Evolutionary conservation across 31 red algal species (phyloP), one percentile per base, ranked within the genome.

Genomic region (Odonthalia washingtoniensis): DNA sequence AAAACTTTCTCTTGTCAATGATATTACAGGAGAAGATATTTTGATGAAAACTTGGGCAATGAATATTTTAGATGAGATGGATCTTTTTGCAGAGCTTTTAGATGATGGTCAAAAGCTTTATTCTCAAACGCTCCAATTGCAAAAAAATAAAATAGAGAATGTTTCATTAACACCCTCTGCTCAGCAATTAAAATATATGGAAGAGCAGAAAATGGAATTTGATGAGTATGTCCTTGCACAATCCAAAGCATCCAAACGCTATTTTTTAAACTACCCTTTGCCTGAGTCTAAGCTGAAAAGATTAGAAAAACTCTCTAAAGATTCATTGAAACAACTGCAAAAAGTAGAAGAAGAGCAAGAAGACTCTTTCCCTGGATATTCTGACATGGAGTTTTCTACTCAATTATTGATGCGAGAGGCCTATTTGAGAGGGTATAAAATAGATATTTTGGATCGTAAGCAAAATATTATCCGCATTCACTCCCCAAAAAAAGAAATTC

Each of bases 301-400:
- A 67, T 67, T 30, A 35, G 64, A 67, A 35, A 67, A 33, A 67
- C 64, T 67, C 33, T 30, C 64, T 67, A 30, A 67, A 35, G 64
- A 67, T 67, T 67, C 64, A 35, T 67, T 67, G 33, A 67, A 67
- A 67, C 27, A 67, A 35, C 64, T 44, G 42, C 42, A 44, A 44
- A 44, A 44, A 44, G 42, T 44, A 44, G 42, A 44, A 44, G 42
- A 44, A 44, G 42, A 44, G 42, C 42, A 44, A 44, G 42, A 44
- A 44, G 42, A 44, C 42, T 44, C 42, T 44, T 44, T 44, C 42
- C 42, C 42, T 44, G 42, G 42, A 44, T 44, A 44, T 44, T 44
- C 42, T 44, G 42, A 44, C 42, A 44, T 44, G 42, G 42, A 44
- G 42, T 44, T 44, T 44, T 44, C 42, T 44, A 44, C 42, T 44